Conservation (phyloP, 805 yeast genomes). For the Isabelozyma rhagii region DNA sequence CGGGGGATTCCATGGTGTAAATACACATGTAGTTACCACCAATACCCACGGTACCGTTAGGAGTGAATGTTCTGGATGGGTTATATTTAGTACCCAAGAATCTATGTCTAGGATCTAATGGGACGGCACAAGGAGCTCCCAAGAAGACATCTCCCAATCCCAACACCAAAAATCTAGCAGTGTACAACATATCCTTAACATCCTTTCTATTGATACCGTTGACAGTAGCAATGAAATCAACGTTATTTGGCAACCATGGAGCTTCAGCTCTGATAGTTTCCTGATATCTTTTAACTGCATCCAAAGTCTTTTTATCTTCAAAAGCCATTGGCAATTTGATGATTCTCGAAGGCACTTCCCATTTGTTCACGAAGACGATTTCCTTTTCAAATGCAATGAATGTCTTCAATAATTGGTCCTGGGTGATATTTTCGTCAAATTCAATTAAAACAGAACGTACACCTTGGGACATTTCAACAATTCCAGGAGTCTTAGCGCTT, state of each 20-base stretch:
- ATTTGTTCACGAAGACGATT: constrained; percentile 67
- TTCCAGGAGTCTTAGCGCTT: constrained; percentile 65
- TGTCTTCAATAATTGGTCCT: constrained; percentile 56
- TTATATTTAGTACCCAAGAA: constrained; percentile 90
- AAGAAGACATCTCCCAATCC: constrained; percentile 97
- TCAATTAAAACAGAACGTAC: constrained; percentile 92
- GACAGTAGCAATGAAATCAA: constrained; percentile 88
- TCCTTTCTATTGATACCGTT: constrained; percentile 75
- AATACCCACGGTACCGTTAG: constrained; percentile 95
- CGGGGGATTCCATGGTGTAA: constrained; percentile 97
- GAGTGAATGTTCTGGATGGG: constrained; percentile 94
- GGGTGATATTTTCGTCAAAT: constrained; percentile 67
- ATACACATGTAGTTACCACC: constrained; percentile 99
- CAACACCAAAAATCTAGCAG: constrained; percentile 86
- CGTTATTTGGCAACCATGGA: constrained; percentile 98
- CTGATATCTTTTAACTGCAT: constrained; percentile 84
- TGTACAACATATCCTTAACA: constrained; percentile 79
- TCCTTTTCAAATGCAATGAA: constrained; percentile 74
- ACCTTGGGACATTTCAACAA: constrained; percentile 95
- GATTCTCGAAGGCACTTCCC: constrained; percentile 83
- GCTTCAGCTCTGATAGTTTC: constrained; percentile 93
- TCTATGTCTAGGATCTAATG: constrained; percentile 94
- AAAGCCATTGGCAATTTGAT: constrained; percentile 93
- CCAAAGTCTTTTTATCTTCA: constrained; percentile 86
- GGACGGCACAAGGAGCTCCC: constrained; percentile 99